These are phyloP conservation scores for Leccinum obscurum DNA, from an alignment of 768 basidiomycete species.

Conservation along the genomic window DNA sequence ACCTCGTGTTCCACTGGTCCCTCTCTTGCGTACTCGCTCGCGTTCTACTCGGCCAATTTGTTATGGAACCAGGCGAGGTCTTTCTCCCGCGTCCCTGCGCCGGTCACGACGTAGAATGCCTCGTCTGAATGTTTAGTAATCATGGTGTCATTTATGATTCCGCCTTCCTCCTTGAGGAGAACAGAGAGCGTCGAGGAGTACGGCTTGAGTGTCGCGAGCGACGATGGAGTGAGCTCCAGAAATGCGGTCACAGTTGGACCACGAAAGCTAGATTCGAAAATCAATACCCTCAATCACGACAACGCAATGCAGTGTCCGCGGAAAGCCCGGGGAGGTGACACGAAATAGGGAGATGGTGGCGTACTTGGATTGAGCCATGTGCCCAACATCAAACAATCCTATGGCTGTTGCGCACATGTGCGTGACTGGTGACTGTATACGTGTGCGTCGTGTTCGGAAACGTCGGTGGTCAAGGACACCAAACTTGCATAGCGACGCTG, in stretches of 20 bases:
- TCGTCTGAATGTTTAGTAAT: conserved; percentile 80
- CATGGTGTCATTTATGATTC: conserved; percentile 95
- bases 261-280: conserved; percentile 57
- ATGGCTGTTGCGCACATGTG: conserved; percentile 77
- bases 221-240: conserved; percentile 88
- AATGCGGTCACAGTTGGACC: conserved; percentile 78
- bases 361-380: conserved; percentile 95
- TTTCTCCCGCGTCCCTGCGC: conserved; percentile 81
- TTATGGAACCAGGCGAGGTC: conserved; percentile 77
- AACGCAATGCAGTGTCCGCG: background rate
- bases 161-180: conserved; percentile 83
- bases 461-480: conserved; percentile 12
- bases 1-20: conserved; percentile 79
- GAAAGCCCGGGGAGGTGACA: background rate
- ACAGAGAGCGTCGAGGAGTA: conserved; percentile 87
- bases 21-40: conserved; percentile 42
- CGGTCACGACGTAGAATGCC: conserved; percentile 94
- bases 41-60: conserved; percentile 79
- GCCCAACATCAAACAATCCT: conserved; percentile 95
- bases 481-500: background rate
- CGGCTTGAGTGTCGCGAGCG: conserved; percentile 61
- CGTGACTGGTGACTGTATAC: conserved; percentile 78
- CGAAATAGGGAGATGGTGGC: conserved; percentile 17
- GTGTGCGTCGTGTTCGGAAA: background rate
- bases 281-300: background rate